A percentile compares a stretch with the other conserved stretches of the same genome.
Conservation (phyloP, 83 land plant species). For the Picea abies region DNA sequence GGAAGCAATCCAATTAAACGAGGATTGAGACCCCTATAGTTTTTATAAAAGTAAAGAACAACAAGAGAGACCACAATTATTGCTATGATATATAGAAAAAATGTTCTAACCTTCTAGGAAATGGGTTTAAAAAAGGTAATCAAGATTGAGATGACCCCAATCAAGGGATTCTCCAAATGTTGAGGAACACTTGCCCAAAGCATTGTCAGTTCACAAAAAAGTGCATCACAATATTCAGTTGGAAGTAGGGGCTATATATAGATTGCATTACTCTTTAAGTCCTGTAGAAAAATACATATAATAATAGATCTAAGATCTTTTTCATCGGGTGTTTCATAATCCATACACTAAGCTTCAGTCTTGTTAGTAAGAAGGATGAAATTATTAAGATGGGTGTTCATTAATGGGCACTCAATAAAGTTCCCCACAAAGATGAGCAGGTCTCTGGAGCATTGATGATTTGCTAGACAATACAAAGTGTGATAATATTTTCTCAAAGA, state of each 20-base stretch:
- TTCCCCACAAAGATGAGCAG: neutral
- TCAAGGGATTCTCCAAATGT: too few relatives aligned
- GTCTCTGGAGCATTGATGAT: neutral
- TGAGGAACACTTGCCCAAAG: neutral
- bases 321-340: neutral
- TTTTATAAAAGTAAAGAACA: too few relatives aligned
- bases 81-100: too few relatives aligned
- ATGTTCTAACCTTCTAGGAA: too few relatives aligned
- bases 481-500: neutral
- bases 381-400: neutral
- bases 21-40: too few relatives aligned
- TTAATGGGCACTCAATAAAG: neutral
- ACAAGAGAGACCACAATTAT: too few relatives aligned
- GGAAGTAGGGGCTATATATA: neutral
- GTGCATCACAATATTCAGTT: too few relatives aligned
- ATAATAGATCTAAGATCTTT: neutral
- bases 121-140: too few relatives aligned
- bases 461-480: neutral
- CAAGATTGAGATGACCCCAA: too few relatives aligned
- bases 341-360: neutral
- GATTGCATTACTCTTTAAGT: neutral
- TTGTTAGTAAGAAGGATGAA: neutral
- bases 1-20: too few relatives aligned
- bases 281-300: neutral
- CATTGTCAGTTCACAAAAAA: too few relatives aligned